These are phyloP conservation scores for Russula griseocarnosa DNA, from an alignment of 768 basidiomycete species.

Conservation along the genomic window DNA sequence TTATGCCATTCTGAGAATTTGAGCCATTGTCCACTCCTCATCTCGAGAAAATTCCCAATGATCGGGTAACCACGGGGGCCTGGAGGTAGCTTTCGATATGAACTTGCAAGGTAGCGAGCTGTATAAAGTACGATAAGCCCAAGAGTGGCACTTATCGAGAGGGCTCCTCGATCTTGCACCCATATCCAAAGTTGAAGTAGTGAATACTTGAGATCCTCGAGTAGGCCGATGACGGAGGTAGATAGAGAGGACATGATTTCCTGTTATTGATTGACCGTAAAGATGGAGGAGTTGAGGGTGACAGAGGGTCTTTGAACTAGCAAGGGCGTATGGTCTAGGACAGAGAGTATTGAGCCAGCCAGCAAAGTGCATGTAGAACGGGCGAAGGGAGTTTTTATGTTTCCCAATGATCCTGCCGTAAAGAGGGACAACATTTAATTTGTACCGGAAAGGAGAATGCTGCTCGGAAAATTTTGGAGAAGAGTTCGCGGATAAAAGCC, in stretches of 20 bases:
- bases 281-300: too few species aligned
- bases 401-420: too few species aligned
- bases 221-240: neutral
- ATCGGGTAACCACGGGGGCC: neutral
- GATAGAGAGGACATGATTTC: neutral
- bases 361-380: too few species aligned
- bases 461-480: too few species aligned
- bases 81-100: neutral
- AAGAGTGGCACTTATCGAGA: neutral
- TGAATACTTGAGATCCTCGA: neutral
- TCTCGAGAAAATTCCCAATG: neutral
- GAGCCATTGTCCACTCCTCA: neutral
- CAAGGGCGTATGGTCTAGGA: too few species aligned
- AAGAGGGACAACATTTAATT: too few species aligned
- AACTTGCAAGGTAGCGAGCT: neutral
- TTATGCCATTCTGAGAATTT: neutral
- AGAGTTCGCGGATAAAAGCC: too few species aligned
- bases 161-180: neutral
- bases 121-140: neutral
- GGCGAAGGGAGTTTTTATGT: too few species aligned
- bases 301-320: too few species aligned
- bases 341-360: too few species aligned
- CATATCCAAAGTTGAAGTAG: neutral
- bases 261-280: too few species aligned
- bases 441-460: too few species aligned